Evolutionary conservation across 2,329 filamentous ascomycete species (phyloP).

Genomic region (Chaetothyriales sp.): DNA sequence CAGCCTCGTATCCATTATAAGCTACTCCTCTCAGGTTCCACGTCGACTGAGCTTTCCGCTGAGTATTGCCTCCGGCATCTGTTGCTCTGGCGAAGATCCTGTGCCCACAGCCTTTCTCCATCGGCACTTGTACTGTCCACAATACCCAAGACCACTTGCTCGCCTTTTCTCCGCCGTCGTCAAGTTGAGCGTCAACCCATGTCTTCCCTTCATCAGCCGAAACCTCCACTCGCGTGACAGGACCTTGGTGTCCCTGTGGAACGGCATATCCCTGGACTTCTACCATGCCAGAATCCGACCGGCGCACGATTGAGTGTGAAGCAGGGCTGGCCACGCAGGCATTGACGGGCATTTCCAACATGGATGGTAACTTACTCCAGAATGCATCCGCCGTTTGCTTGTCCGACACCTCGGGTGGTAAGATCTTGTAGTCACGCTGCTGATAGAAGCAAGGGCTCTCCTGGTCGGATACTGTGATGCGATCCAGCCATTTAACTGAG

Average conservation of each 20-base stretch:
- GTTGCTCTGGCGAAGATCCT: conserved; percentile 42
- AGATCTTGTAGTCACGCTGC: conserved; percentile 45
- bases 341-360: conserved; percentile 45
- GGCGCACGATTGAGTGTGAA: conserved; percentile 29
- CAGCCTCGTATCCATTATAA: conserved; percentile 48
- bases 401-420: conserved; percentile 39
- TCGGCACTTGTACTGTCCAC: conserved; percentile 35
- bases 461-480: conserved; percentile 36
- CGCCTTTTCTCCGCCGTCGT: conserved; percentile 13
- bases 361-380: conserved; percentile 37
- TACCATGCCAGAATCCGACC: conserved; percentile 29
- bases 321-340: conserved; percentile 39
- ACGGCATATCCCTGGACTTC: conserved; percentile 44
- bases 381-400: conserved; percentile 38
- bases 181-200: conserved; percentile 37
- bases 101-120: conserved; percentile 29
- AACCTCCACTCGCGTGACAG: conserved; percentile 41
- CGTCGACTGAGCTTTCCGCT: conserved; percentile 30
- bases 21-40: conserved; percentile 49
- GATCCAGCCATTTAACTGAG: conserved; percentile 45
- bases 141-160: conserved; percentile 44
- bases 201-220: conserved; percentile 36
- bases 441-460: conserved; percentile 45
- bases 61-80: conserved; percentile 40
- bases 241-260: conserved; percentile 40